phyloP scores from a whole-genome alignment of 495 filamentous ascomycete genomes.

The Cudoniella acicularis region DNA sequence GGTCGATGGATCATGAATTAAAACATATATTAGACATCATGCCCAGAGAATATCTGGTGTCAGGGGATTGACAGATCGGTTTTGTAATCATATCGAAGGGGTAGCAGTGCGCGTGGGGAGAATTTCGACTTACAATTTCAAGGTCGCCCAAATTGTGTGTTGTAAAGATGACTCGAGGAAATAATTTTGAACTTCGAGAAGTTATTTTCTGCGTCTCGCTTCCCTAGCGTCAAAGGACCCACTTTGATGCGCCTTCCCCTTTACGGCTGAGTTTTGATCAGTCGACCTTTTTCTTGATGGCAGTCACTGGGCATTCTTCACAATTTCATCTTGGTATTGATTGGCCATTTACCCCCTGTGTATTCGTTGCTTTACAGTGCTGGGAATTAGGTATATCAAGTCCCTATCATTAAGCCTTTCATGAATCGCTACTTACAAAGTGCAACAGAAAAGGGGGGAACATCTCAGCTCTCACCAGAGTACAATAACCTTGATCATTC shows the following conservation, averaged over 20 bases:
- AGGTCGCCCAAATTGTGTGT: background rate
- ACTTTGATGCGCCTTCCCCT: background rate
- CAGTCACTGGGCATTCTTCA: no score
- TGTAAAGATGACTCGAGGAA: background rate
- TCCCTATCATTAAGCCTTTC: no score
- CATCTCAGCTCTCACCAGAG: no score
- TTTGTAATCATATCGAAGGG: constrained; percentile 64
- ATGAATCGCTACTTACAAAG: no score
- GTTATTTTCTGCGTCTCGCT: background rate
- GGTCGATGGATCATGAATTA: constrained; percentile 35
- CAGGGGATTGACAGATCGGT: constrained; percentile 92
- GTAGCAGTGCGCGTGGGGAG: constrained; percentile 26
- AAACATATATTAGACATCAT: constrained; percentile 32
- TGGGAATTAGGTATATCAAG: no score
- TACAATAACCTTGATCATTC: no score
- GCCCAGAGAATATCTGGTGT: constrained; percentile 37
- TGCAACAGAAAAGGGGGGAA: no score
- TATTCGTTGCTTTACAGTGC: no score
- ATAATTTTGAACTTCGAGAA: background rate
- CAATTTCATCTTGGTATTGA: no score
- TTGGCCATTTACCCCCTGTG: no score
- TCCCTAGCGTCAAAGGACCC: background rate
- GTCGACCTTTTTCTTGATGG: no score
- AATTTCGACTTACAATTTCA: constrained; percentile 30
- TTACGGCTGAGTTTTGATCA: background rate